Evolutionary conservation across 768 basidiomycete species (phyloP).

Genomic region (Erythrobasidium yunnanense): DNA sequence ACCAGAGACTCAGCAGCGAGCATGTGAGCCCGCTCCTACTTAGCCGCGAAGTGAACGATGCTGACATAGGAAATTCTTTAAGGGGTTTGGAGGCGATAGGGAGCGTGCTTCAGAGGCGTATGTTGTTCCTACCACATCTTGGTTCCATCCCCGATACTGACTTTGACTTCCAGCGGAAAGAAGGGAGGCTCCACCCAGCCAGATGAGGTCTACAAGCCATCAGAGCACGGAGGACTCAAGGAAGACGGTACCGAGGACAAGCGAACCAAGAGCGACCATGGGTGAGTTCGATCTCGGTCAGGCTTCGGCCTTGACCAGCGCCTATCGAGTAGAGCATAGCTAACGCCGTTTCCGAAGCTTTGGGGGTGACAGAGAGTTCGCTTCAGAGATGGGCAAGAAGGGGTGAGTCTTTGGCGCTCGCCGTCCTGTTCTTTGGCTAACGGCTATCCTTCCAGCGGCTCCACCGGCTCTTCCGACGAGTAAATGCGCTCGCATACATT

Average conservation of each 20-base stretch:
- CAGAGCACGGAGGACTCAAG: slow-evolving; percentile 42
- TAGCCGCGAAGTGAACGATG: too few species aligned
- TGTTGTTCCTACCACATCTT: not conserved
- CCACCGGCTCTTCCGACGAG: too few species aligned
- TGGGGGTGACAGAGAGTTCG: slow-evolving; percentile 30
- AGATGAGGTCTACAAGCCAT: slow-evolving; percentile 41
- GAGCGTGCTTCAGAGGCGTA: slow-evolving; percentile 29
- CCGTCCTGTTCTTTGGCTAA: too few species aligned
- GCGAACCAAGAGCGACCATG: slow-evolving; percentile 43
- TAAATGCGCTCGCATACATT: not conserved
- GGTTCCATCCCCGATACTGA: not conserved
- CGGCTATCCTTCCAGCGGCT: too few species aligned
- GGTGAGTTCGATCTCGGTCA: too few species aligned
- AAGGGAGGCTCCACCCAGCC: slow-evolving; percentile 24
- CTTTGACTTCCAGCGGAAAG: not conserved
- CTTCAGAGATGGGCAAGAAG: slow-evolving; percentile 38
- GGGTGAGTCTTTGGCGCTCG: slow-evolving; percentile 37
- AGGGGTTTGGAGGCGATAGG: slow-evolving; percentile 34
- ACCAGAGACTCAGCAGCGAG: slow-evolving; percentile 41
- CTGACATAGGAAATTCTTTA: too few species aligned
- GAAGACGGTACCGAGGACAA: slow-evolving; percentile 44
- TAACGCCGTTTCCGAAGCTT: too few species aligned
- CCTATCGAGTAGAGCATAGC: slow-evolving; percentile 39
- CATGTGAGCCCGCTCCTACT: too few species aligned
- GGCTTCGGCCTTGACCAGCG: slow-evolving; percentile 40